phyloP scores from a whole-genome alignment of 2,329 filamentous ascomycete species.

The Escovopsis weberi region DNA sequence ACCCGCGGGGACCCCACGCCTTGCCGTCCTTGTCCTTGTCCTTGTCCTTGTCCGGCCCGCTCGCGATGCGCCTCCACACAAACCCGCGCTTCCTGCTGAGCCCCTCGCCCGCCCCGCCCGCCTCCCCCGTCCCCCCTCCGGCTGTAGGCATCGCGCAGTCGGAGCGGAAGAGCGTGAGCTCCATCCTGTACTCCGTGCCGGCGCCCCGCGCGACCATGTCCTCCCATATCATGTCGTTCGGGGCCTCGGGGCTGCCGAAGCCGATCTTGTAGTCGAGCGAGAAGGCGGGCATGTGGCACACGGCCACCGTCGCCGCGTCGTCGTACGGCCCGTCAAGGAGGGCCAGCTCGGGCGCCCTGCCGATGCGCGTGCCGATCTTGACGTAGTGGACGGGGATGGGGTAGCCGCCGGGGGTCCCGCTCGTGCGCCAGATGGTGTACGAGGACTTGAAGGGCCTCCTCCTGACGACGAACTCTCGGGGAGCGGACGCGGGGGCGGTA shows the following conservation, averaged over 20 bases:
- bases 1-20: neutral
- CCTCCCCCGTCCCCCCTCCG: too few relatives aligned
- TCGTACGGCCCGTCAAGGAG: slow-evolving; percentile 5
- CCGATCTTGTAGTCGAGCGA: slow-evolving; percentile 8
- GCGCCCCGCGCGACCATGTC: slow-evolving; percentile 7
- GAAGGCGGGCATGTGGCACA: slow-evolving; percentile 8
- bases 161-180: neutral
- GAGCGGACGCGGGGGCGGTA: too few relatives aligned
- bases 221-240: slow-evolving; percentile 7
- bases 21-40: slow-evolving; percentile 6
- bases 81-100: slow-evolving; percentile 3
- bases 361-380: slow-evolving; percentile 1
- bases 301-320: slow-evolving; percentile 3
- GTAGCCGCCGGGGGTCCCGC: neutral
- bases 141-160: neutral
- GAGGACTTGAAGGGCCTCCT: slow-evolving; percentile 1
- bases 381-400: slow-evolving; percentile 4
- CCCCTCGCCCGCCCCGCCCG: too few relatives aligned
- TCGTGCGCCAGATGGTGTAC: slow-evolving; percentile 2
- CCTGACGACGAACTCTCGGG: slow-evolving; percentile 1
- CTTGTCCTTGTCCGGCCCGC: neutral
- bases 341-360: slow-evolving; percentile 5
- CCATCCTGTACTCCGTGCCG: slow-evolving; percentile 3
- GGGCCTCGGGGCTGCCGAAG: slow-evolving; percentile 6
- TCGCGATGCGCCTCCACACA: slow-evolving; percentile 5